Evolutionary conservation across 306 rosid genomes (phyloP).

Genomic region (Sophora flavescens): DNA sequence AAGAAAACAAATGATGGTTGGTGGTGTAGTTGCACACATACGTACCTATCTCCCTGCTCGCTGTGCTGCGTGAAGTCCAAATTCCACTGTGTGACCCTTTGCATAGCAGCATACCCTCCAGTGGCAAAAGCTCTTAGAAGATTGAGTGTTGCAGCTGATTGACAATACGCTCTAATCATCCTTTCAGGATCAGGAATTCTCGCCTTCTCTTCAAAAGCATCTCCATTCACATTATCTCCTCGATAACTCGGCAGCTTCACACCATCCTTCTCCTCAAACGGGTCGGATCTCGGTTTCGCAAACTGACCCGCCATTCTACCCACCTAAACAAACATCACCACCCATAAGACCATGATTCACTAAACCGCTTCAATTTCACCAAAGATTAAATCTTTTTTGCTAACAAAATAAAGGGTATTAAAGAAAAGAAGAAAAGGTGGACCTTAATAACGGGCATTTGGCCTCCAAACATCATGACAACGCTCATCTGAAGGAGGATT

Average conservation of each 20-base stretch:
- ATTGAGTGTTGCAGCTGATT: slow-evolving; percentile 80
- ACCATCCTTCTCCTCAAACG: slow-evolving; percentile 80
- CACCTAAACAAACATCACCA: slow-evolving; percentile 52
- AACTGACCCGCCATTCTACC: slow-evolving; percentile 95
- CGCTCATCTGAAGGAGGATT: slow-evolving; percentile 84
- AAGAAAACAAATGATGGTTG: neutral
- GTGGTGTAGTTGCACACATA: neutral
- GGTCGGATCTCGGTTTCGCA: slow-evolving; percentile 83
- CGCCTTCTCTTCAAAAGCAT: slow-evolving; percentile 64
- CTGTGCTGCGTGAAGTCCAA: slow-evolving; percentile 83
- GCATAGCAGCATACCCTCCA: slow-evolving; percentile 89
- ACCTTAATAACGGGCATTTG: slow-evolving; percentile 88
- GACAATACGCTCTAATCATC: slow-evolving; percentile 80
- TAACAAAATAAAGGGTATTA: neutral
- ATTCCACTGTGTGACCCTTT: slow-evolving; percentile 85
- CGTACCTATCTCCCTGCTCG: slow-evolving; percentile 84
- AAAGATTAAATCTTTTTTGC: neutral
- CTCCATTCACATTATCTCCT: slow-evolving; percentile 87
- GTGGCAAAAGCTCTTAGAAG: slow-evolving; percentile 87
- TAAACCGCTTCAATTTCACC: neutral
- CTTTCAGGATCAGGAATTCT: slow-evolving; percentile 84
- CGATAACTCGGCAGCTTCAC: slow-evolving; percentile 86
- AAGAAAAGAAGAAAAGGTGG: neutral
- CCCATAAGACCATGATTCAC: slow-evolving; percentile 19
- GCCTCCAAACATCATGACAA: slow-evolving; percentile 77